Evolutionary conservation across 2,329 filamentous ascomycete species (phyloP), one percentile per base, ranked within the genome.

Genomic region (Orbilia brochopaga): DNA sequence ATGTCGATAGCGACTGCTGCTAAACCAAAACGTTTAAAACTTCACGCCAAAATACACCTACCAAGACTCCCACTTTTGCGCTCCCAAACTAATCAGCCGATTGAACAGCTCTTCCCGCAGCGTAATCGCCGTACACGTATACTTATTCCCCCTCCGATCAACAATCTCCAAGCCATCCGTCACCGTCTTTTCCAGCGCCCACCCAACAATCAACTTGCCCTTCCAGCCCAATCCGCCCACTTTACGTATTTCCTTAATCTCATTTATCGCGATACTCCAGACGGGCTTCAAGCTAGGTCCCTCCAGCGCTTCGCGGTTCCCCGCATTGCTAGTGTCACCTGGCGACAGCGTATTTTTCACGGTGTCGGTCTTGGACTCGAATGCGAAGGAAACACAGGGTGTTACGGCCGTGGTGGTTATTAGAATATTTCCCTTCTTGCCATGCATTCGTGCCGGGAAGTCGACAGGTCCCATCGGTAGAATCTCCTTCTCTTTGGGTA

Each of bases 141-240:
- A 84, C 57, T 80, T 84, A 56, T 70, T 70, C 24, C 69, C 63
- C 21, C 53, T 60, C 21, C 63, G 17, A 53, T 66, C 64, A 19
- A 81, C 81, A 74, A 93, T 85, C 74, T 90, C 83, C 74, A 95
- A 75, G 0, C 90, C 90, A 80, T 94, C 91, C 0, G 88, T 86
- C 30, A 94, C 86, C 78, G 92, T 87, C 53, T 87, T 83, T 0
- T 86, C 85, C 76, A 91, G 83, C 0, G 89, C 87, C 90, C 91
- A 91, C 0, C 90, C 90, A 0, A 94, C 89, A 1, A 94, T 84
- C 55, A 94, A 80, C 81, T 91, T 93, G 0, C 87, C 87, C 80
- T 94, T 95, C 90, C 90, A 95, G 0, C 90, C 90, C 37, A 92
- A 82, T 0, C 91, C 91, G 2, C 91, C 90, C 1, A 92, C 81